Conservation (phyloP, 2,329 filamentous ascomycete genomes). For the Ophiocordyceps camponoti-floridani region DNA sequence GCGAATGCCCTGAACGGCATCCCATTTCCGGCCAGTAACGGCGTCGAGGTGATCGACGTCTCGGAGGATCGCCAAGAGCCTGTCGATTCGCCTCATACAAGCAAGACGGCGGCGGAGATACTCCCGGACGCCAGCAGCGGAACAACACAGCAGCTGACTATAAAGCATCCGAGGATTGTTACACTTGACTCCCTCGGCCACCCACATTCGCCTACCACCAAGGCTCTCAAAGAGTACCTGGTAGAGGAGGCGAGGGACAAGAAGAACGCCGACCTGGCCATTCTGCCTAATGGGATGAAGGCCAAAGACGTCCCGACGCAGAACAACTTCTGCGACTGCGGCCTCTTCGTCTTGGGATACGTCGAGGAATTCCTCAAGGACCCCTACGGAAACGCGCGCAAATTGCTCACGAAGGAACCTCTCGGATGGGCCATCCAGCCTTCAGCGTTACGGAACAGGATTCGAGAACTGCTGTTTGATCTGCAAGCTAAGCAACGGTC, state of each 20-base stretch:
- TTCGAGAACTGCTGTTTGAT: slow-evolving; percentile 47
- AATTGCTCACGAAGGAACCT: slow-evolving; percentile 42
- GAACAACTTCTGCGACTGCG: slow-evolving; percentile 75
- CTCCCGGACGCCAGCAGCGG: slow-evolving; percentile 4
- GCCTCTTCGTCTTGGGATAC: slow-evolving; percentile 72
- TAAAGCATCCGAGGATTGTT: slow-evolving; percentile 51
- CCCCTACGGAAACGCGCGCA: slow-evolving; percentile 51
- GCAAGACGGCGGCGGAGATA: background rate
- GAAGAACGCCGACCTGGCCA: slow-evolving; percentile 22
- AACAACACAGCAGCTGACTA: slow-evolving; percentile 14
- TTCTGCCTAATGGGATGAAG: slow-evolving; percentile 34
- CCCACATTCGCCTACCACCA: slow-evolving; percentile 44
- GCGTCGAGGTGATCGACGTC: slow-evolving; percentile 2
- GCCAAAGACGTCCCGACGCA: slow-evolving; percentile 64
- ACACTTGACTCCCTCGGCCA: slow-evolving; percentile 72
- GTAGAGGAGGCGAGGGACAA: slow-evolving; percentile 52
- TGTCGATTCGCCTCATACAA: background rate
- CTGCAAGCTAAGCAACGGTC: slow-evolving; percentile 41
- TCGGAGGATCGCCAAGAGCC: background rate
- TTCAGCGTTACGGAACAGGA: slow-evolving; percentile 40
- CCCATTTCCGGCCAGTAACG: slow-evolving; percentile 2
- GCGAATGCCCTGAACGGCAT: slow-evolving; percentile 32
- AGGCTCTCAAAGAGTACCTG: slow-evolving; percentile 59
- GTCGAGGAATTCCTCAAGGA: slow-evolving; percentile 62
- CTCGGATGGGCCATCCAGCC: slow-evolving; percentile 35